phyloP scores from a whole-genome alignment of 306 rosid species.

The Comarum palustre region DNA sequence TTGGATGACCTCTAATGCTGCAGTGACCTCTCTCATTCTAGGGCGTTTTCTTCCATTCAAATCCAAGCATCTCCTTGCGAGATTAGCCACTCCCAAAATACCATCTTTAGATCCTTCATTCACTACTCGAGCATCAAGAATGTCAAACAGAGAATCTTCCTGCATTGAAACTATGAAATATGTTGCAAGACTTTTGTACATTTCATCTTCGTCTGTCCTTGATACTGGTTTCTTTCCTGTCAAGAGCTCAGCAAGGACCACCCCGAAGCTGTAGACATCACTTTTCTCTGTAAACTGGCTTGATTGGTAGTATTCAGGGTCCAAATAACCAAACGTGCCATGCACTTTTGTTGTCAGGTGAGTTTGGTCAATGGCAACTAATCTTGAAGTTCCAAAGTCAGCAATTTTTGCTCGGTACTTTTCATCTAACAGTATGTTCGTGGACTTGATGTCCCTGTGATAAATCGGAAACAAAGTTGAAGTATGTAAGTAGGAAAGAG shows the following conservation, averaged over 20 bases:
- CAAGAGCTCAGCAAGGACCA: conserved; percentile 24
- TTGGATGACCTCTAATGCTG: conserved; percentile 22
- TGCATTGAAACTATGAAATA: background rate
- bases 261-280: conserved; percentile 23
- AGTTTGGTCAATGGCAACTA: conserved; percentile 12
- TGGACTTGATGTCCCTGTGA: conserved; percentile 22
- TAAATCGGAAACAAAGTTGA: conserved; percentile 16
- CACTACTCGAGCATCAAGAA: conserved; percentile 11
- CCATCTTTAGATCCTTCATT: conserved; percentile 2
- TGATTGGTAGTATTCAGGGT: conserved; percentile 24
- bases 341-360: conserved; percentile 18
- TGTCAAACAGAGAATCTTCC: conserved; percentile 1
- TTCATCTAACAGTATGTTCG: conserved; percentile 21
- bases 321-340: conserved; percentile 27
- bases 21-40: background rate
- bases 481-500: background rate
- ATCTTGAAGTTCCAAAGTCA: conserved; percentile 23
- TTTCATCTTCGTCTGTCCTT: background rate
- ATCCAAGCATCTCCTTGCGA: conserved; percentile 6
- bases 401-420: conserved; percentile 19
- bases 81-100: background rate
- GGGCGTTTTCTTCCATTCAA: conserved; percentile 11
- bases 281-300: conserved; percentile 19
- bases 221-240: conserved; percentile 11
- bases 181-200: background rate